Percentiles rank a stretch among this genome's conserved stretches.
These are phyloP conservation scores for Cryptococcus jaspeensis DNA, from an alignment of 1,284 basidiomycete species.

Conservation along the genomic window DNA sequence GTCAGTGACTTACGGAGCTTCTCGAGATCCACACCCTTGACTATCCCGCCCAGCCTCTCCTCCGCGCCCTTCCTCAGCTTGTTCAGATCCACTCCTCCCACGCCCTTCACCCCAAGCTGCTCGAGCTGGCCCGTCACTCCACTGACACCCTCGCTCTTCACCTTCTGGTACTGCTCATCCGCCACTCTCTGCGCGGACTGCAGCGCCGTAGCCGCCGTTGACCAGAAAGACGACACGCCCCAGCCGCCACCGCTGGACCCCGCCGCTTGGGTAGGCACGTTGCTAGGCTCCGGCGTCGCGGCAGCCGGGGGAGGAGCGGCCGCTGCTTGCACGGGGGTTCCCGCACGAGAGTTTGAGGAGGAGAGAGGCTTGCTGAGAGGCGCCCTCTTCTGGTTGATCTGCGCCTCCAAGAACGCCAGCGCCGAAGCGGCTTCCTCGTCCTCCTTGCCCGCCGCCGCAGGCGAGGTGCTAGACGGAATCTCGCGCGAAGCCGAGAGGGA, in stretches of 20 bases:
- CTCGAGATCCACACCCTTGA: constrained; percentile 77
- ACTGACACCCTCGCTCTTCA: constrained; percentile 60
- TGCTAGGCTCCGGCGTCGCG: constrained; percentile 16
- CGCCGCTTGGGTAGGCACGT: constrained; percentile 22
- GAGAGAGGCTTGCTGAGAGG: constrained; percentile 33
- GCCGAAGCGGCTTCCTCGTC: constrained; percentile 55
- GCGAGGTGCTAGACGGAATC: background rate
- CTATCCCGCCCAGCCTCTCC: constrained; percentile 56
- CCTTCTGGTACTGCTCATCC: constrained; percentile 71
- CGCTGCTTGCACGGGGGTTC: constrained; percentile 20
- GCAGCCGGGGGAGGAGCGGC: constrained; percentile 8
- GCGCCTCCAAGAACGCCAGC: constrained; percentile 82
- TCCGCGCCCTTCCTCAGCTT: constrained; percentile 62
- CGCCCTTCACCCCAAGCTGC: constrained; percentile 55
- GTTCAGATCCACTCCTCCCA: constrained; percentile 74
- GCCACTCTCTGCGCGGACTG: constrained; percentile 84
- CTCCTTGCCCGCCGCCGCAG: constrained; percentile 50
- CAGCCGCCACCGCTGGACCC: constrained; percentile 51
- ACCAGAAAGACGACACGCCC: constrained; percentile 69
- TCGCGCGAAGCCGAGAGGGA: constrained; percentile 10
- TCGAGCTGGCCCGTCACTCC: constrained; percentile 28
- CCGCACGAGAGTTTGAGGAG: constrained; percentile 18
- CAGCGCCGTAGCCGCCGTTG: constrained; percentile 75
- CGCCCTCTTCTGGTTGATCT: constrained; percentile 75
- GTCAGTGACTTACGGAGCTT: constrained; percentile 63